Base-by-base conservation (phyloP, 345 rosid species). In the Salix viminalis region DNA sequence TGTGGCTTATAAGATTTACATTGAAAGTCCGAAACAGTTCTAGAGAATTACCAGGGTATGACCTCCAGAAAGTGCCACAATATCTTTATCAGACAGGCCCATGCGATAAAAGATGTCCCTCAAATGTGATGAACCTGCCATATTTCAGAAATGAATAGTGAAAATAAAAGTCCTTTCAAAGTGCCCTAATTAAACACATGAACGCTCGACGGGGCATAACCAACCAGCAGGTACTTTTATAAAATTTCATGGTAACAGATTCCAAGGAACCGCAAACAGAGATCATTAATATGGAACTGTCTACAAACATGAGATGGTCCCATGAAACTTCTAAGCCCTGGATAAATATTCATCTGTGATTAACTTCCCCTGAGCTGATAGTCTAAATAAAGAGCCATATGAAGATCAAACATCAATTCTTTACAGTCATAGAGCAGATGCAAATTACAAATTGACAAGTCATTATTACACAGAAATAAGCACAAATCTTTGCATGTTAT, bases 71-170 rank as follows among this genome's bases (percentile, higher is more conserved):
- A 90, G 87, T 46, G 94, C 98, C 70, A 95, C 97, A 46, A 91
- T 91, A 72, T 95, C 98, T 85, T 90, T 90, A 85, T 92, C 94
- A 39, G 94, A 86, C 18, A 93, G 77, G 62, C 97, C 98, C 98
- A 96, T 96, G 60, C 97, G 89, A 77, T 90, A 85, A 73, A 96
- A 96, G 78, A 96, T 80, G 74, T 91, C 94, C 85, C 88, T 90
- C 48, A 91, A 86, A 89, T 93, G 98, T 58, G 86, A 79, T 36
- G 86, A 79, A 71, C 97, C 99, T 95, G 71, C 44, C 79, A 66
- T 19, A 26, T 76, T 70, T 73, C 34, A 65, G 72, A 50, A 79
- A 70, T 14, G 75, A 8, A 8, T 46, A 2, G 52, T 37, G 28
- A 10, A 48, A 70, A 48, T 6, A 44, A 68, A 70, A 48, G 58